Percentiles rank a stretch among this genome's conserved stretches.
Evolutionary conservation across 1,284 basidiomycete genomes (phyloP).

Genomic region (Schizophyllum commune): DNA sequence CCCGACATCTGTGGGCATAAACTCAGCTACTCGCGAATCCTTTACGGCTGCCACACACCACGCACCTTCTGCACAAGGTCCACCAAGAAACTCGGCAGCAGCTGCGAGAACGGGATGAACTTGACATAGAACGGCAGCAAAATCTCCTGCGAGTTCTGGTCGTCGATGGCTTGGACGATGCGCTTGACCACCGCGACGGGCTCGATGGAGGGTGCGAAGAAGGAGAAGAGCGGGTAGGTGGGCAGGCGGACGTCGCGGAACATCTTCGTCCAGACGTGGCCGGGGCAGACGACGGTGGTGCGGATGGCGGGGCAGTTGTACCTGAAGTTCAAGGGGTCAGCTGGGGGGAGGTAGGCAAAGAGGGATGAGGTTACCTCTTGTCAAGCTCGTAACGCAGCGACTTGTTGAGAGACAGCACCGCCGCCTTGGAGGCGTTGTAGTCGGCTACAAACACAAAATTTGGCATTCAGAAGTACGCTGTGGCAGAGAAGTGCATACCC

Average conservation of each 20-base stretch:
- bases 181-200: slow-evolving; percentile 72
- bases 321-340: slow-evolving; percentile 25
- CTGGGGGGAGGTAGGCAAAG: slow-evolving; percentile 2
- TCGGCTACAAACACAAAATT: slow-evolving; percentile 51
- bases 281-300: slow-evolving; percentile 75
- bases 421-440: slow-evolving; percentile 86
- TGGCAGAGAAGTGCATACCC: slow-evolving; percentile 42
- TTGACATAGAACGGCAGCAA: slow-evolving; percentile 69
- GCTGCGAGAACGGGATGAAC: slow-evolving; percentile 44
- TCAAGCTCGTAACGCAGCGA: slow-evolving; percentile 82
- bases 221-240: slow-evolving; percentile 44
- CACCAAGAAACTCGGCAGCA: slow-evolving; percentile 63
- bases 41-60: background rate
- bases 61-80: slow-evolving; percentile 67
- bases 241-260: slow-evolving; percentile 59
- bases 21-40: too few species aligned
- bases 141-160: slow-evolving; percentile 65
- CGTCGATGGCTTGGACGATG: slow-evolving; percentile 75
- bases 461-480: background rate
- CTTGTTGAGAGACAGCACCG: slow-evolving; percentile 68
- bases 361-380: slow-evolving; percentile 36
- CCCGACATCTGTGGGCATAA: slow-evolving; percentile 19
- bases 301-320: slow-evolving; percentile 69
- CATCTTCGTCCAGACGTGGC: slow-evolving; percentile 67
- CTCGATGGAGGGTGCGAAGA: slow-evolving; percentile 67